Evolutionary conservation across 2,329 filamentous ascomycete species (phyloP).

Genomic region (Ceratocystis albifundus): DNA sequence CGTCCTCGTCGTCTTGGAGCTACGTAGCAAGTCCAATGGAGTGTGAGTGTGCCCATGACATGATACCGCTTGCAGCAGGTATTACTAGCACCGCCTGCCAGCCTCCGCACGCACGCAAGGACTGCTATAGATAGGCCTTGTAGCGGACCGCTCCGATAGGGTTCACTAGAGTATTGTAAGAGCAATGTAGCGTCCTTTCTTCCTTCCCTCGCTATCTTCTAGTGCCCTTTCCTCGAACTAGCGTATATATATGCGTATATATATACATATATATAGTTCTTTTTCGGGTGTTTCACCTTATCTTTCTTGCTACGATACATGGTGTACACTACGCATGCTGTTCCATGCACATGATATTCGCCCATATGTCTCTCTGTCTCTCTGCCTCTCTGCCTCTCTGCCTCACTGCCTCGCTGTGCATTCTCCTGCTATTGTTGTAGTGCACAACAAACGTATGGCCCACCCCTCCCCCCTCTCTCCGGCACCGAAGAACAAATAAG

Average conservation of each 20-base stretch:
- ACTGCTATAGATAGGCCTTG: neutral
- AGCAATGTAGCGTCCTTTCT: neutral
- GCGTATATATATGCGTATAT: no score
- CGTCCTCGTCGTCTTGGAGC: neutral
- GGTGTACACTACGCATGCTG: no score
- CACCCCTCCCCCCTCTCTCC: no score
- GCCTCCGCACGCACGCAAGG: neutral
- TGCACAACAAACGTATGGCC: no score
- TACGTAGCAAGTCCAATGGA: neutral
- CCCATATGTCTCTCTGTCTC: no score
- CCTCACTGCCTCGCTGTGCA: no score
- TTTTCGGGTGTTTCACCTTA: neutral
- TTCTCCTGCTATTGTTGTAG: no score
- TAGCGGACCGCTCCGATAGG: neutral
- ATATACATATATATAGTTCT: no score
- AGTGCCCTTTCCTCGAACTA: neutral
- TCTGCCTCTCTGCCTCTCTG: no score
- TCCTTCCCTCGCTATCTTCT: neutral
- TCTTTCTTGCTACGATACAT: neutral
- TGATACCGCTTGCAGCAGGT: neutral
- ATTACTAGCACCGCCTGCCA: neutral
- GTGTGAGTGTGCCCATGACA: no score
- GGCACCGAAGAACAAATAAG: no score
- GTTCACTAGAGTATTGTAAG: neutral
- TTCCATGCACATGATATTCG: no score